A percentile compares a stretch with the other conserved stretches of the same genome.
phyloP scores from a whole-genome alignment of 192 early-diverging fungal genomes.

The Gaertneriomyces semiglobifer region DNA sequence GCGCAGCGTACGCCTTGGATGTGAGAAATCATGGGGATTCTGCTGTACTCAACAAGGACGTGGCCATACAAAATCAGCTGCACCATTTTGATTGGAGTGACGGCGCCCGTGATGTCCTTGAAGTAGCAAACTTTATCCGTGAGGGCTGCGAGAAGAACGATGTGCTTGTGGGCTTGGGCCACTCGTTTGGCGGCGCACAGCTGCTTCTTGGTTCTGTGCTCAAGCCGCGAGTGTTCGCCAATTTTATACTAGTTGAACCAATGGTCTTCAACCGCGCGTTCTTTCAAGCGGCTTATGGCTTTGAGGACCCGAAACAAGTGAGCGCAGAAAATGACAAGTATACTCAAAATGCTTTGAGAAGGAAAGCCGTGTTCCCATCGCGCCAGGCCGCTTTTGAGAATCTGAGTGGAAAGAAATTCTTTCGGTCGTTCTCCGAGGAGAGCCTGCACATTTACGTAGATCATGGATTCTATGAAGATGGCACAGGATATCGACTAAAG shows the following conservation, averaged over 20 bases:
- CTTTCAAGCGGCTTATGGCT: slow-evolving; percentile 1
- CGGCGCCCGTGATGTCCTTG: slow-evolving; percentile 46
- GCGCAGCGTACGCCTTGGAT: slow-evolving; percentile 47
- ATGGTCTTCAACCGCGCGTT: slow-evolving; percentile 14
- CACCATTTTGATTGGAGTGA: slow-evolving; percentile 42
- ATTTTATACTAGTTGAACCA: slow-evolving; percentile 20
- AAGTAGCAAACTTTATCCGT: slow-evolving; percentile 36
- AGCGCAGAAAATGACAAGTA: neutral
- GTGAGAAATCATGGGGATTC: slow-evolving; percentile 58
- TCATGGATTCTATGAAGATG: neutral
- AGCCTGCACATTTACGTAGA: neutral
- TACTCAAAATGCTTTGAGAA: neutral
- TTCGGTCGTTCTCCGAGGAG: slow-evolving; percentile 29
- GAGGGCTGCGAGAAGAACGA: slow-evolving; percentile 28
- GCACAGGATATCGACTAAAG: slow-evolving; percentile 5
- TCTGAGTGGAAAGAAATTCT: slow-evolving; percentile 13
- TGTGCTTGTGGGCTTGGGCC: slow-evolving; percentile 54
- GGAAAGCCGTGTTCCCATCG: slow-evolving; percentile 14
- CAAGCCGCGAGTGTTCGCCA: slow-evolving; percentile 24
- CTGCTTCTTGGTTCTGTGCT: slow-evolving; percentile 27
- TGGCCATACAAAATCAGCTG: slow-evolving; percentile 39
- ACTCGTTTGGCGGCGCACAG: slow-evolving; percentile 47
- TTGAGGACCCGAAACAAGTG: neutral
- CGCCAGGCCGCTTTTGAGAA: slow-evolving; percentile 6
- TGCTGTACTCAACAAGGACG: slow-evolving; percentile 46